Evolutionary conservation across 2,329 filamentous ascomycete genomes (phyloP), one percentile per base, ranked within the genome.

Genomic region (Aspergillus hiratsukae): DNA sequence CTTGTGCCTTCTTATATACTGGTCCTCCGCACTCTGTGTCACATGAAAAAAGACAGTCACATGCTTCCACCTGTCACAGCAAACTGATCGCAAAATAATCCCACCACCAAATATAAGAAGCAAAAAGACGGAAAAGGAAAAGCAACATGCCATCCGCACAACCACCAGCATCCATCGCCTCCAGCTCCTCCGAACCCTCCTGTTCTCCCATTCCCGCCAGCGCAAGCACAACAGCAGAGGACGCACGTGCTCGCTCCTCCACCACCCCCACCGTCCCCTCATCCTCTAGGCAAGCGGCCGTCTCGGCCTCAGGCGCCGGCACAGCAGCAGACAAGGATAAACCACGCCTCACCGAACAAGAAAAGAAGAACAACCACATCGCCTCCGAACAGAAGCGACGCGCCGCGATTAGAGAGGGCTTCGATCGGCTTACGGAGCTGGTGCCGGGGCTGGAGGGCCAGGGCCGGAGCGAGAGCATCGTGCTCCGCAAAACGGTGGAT

Each of bases 371-470:
- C 66, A 89, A 90, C 68, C 87, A 89, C 73, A 89, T 89, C 64
- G 83, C 83, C 25, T 88, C 85, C 4, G 80, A 83, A 61, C 80
- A 82, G 63, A 82, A 88, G 73, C 83, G 86, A 37, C 83, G 86
- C 48, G 82, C 86, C 56, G 89, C 88, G 14, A 96, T 96, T 62
- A 83, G 91, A 49, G 86, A 90, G 57, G 90, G 89, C 55, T 96
- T 95, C 71, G 90, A 96, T 72, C 83, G 86, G 35, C 81, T 96
- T 27, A 89, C 89, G 17, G 83, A 87, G 53, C 81, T 95, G 31
- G 90, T 96, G 1, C 91, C 91, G 0, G 90, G 89, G 0, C 80
- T 95, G 53, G 83, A 90, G 65, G 91, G 91, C 0, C 88, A 92
- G 67, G 91, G 89, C 1, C 85, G 91, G 48, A 94, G 90, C 61